Evolutionary conservation across 768 basidiomycete species (phyloP).

Genomic region (Suillus subalutaceus): DNA sequence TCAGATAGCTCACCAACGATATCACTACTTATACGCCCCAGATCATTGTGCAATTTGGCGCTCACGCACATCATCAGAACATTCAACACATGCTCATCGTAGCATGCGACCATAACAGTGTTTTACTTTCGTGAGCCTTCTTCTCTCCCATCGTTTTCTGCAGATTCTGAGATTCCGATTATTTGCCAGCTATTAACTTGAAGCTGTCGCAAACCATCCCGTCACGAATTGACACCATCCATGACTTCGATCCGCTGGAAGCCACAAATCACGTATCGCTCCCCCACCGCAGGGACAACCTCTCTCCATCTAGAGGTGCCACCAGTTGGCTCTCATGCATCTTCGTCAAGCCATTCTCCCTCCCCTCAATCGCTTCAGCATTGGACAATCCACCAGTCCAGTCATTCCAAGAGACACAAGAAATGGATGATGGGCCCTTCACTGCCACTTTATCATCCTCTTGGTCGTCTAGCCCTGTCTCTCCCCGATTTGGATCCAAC

Average conservation of each 20-base stretch:
- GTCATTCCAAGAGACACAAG: slow-evolving; percentile 17
- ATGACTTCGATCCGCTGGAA: slow-evolving; percentile 50
- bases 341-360: slow-evolving; percentile 20
- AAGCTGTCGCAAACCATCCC: no score
- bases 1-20: neutral
- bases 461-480: slow-evolving; percentile 63
- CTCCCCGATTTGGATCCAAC: slow-evolving; percentile 65
- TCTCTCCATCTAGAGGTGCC: slow-evolving; percentile 24
- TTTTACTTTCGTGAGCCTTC: neutral
- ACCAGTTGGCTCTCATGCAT: slow-evolving; percentile 17
- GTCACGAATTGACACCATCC: neutral
- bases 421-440: slow-evolving; percentile 38
- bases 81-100: neutral
- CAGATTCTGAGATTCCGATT: neutral
- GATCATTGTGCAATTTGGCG: slow-evolving; percentile 3
- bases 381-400: slow-evolving; percentile 11
- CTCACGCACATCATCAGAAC: slow-evolving; percentile 1
- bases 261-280: slow-evolving; percentile 59
- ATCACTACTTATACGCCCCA: neutral
- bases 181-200: neutral
- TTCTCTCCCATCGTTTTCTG: neutral
- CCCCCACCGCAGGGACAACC: slow-evolving; percentile 45
- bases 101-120: slow-evolving; percentile 1
- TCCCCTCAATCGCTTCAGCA: slow-evolving; percentile 18
- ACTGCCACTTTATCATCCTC: slow-evolving; percentile 70